Conservation (phyloP, 495 filamentous ascomycete species). For the Xylaria castorea region DNA sequence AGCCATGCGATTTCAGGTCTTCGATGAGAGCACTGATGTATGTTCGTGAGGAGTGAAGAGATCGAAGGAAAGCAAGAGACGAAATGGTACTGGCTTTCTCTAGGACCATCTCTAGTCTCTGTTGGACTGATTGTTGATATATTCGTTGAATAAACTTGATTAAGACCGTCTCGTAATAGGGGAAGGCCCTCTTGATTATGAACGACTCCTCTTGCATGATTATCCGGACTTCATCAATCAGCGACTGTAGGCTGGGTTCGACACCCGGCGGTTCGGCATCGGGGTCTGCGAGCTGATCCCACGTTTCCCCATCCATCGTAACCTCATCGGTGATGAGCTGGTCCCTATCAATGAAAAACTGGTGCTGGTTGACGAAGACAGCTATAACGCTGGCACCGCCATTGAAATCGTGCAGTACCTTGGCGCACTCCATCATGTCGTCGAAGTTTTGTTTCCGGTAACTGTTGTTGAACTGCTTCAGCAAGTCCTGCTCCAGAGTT, state of each 20-base stretch:
- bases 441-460: slow-evolving; percentile 93
- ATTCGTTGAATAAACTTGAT: slow-evolving; percentile 91
- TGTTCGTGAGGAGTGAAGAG: slow-evolving; percentile 83
- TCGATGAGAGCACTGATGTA: slow-evolving; percentile 88
- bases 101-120: slow-evolving; percentile 93
- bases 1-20: slow-evolving; percentile 89
- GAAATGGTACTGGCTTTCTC: slow-evolving; percentile 92
- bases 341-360: slow-evolving; percentile 95
- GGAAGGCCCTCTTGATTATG: slow-evolving; percentile 94
- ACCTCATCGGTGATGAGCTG: slow-evolving; percentile 92
- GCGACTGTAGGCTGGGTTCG: slow-evolving; percentile 87
- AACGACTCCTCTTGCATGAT: slow-evolving; percentile 97
- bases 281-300: slow-evolving; percentile 92
- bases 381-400: slow-evolving; percentile 92
- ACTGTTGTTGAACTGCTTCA: slow-evolving; percentile 96
- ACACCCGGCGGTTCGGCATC: slow-evolving; percentile 89
- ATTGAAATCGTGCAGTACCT: slow-evolving; percentile 94
- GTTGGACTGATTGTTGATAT: slow-evolving; percentile 97
- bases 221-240: slow-evolving; percentile 91
- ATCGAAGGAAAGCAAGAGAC: slow-evolving; percentile 88
- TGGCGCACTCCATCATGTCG: slow-evolving; percentile 94
- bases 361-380: slow-evolving; percentile 97
- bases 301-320: slow-evolving; percentile 76
- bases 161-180: slow-evolving; percentile 93
- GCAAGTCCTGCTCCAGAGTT: slow-evolving; percentile 89